Base-by-base conservation (phyloP, 768 basidiomycete species). In the Sporobolomyces phaffii region DNA sequence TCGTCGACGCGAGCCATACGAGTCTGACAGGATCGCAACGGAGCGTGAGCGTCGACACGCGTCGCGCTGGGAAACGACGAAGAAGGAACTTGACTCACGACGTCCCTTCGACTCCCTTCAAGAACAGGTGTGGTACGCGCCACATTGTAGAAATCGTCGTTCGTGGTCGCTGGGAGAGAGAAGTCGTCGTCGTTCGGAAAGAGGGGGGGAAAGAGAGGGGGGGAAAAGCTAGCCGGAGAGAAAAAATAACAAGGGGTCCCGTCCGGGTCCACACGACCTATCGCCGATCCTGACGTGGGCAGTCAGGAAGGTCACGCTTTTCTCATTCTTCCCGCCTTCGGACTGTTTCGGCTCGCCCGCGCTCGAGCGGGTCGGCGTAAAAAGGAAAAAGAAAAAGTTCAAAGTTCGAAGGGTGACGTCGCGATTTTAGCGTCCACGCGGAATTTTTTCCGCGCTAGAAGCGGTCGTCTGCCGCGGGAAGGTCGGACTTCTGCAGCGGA, bases 1-100 rank as follows among this genome's bases (percentile, higher is more conserved):
- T 52, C 18, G 60, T 61, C 26, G 60, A 61, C 10, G 60, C 36
- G 11, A 61, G 49, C 49, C 38, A 41, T n/a, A 49, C 60, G 20
- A 62, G 50, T n/a, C 52, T 53, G 34, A 15, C 17, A 8, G 50
- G 34, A 10, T 51, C 11, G 28, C n/a, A n/a, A n/a, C n/a, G 38
- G 10, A 17, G 33, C 8, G 34, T 24, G 29, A 52, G 18, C 29
- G 22, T 31, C 29, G 17, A 18, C 29, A 22, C 31, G 36, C 17
- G 15, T 5, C 34, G 34, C 34, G 24, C 7, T n/a, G 52, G 18
- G n/a, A 41, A 36, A 33, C 13, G 50, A 51, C 17, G 10, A 11
- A 26, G 29, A 33, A 33, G 20, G 40, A 45, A 22, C 15, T 9
- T 8, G 15, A 53, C 52, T 53, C 52, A 53, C 52, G 52, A 36